Evolutionary conservation across 306 rosid genomes (phyloP).

Genomic region (Luffa acutangula): DNA sequence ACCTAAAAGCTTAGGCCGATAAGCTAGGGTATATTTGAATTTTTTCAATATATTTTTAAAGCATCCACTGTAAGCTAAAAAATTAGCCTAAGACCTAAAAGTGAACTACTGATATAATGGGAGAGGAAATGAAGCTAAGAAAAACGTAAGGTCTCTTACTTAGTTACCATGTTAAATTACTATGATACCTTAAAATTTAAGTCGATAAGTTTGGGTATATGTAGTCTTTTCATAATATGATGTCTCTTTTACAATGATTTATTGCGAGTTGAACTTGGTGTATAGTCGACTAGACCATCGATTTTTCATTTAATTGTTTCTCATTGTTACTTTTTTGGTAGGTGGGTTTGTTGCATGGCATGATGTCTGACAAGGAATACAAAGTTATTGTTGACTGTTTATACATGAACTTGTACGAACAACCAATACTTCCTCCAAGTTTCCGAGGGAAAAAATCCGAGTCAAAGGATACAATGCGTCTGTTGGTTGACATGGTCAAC

Average conservation of each 20-base stretch:
- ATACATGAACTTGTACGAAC: conserved; percentile 63
- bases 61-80: not conserved
- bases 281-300: not conserved
- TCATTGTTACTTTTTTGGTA: conserved; percentile 25
- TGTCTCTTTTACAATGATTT: not conserved
- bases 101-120: not conserved
- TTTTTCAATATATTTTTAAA: not conserved
- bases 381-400: conserved; percentile 89
- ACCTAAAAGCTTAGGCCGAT: not conserved
- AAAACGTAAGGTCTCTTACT: not conserved
- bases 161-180: not conserved
- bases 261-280: not conserved
- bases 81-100: not conserved
- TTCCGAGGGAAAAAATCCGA: conserved; percentile 77
- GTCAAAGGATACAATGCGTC: conserved; percentile 57
- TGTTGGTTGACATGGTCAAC: conserved; percentile 92
- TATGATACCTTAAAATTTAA: not conserved
- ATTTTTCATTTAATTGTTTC: conserved; percentile 3
- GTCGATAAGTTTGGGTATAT: not conserved
- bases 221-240: not conserved
- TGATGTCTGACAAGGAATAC: conserved; percentile 86
- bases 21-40: not conserved
- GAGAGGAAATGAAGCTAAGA: not conserved
- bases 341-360: conserved; percentile 76
- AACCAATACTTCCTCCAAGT: conserved; percentile 81